phyloP scores from a whole-genome alignment of 345 rosid species.

The Pistacia vera region DNA sequence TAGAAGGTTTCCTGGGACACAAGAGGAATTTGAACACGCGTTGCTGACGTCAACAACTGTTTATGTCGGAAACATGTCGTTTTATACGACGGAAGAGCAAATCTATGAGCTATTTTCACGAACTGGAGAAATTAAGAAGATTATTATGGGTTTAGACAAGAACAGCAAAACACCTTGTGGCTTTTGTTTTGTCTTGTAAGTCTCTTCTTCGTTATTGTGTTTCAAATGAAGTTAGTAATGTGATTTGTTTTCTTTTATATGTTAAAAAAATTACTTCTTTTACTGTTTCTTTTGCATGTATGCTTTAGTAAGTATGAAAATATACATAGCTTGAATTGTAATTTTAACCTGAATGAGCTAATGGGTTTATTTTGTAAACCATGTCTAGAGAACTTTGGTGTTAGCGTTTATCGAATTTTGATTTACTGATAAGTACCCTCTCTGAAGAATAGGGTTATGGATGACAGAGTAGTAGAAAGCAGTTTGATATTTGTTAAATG shows the following conservation, averaged over 20 bases:
- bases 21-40: slow-evolving; percentile 88
- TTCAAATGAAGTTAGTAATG: background rate
- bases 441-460: background rate
- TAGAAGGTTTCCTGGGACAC: slow-evolving; percentile 75
- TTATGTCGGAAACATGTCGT: slow-evolving; percentile 93
- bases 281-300: background rate
- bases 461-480: background rate
- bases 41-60: slow-evolving; percentile 68
- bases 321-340: background rate
- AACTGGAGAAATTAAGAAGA: slow-evolving; percentile 95
- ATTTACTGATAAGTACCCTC: background rate
- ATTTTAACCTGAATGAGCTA: background rate
- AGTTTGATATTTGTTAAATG: background rate
- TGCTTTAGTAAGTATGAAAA: background rate
- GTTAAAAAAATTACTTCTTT: background rate
- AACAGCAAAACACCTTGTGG: slow-evolving; percentile 97
- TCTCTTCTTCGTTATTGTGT: background rate
- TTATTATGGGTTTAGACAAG: slow-evolving; percentile 97
- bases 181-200: slow-evolving; percentile 87
- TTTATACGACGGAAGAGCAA: slow-evolving; percentile 97
- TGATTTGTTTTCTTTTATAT: background rate
- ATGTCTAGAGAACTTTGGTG: background rate
- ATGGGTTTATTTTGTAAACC: background rate
- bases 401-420: background rate
- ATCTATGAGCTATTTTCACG: slow-evolving; percentile 94